Conservation (phyloP, 495 filamentous ascomycete genomes). For the Tuber umbilicatum region DNA sequence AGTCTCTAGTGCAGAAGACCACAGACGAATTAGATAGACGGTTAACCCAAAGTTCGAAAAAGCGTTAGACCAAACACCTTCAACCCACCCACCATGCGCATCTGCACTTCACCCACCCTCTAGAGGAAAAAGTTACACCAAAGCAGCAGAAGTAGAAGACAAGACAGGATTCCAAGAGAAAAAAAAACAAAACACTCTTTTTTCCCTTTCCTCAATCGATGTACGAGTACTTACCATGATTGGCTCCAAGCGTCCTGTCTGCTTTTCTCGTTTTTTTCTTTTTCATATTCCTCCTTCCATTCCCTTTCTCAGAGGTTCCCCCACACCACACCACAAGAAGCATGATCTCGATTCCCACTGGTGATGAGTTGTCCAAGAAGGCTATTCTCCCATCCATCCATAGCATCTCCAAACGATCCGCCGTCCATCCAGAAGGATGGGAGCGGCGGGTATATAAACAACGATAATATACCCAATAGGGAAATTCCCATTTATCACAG, state of each 20-base stretch:
- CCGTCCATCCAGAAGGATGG: neutral
- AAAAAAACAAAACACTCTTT: neutral
- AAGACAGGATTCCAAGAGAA: neutral
- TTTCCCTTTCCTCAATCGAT: neutral
- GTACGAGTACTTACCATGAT: neutral
- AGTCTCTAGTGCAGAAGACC: neutral
- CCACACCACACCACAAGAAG: conserved; percentile 11
- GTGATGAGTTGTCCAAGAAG: conserved; percentile 38
- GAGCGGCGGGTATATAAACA: neutral
- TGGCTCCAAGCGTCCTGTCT: neutral
- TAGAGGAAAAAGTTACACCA: neutral
- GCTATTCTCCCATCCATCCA: conserved; percentile 15
- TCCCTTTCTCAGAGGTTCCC: neutral
- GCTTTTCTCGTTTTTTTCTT: neutral
- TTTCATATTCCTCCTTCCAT: neutral
- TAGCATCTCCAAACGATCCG: neutral
- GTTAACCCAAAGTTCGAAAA: neutral
- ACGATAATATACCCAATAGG: neutral
- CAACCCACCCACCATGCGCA: neutral
- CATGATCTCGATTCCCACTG: conserved; percentile 34
- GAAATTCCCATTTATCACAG: neutral
- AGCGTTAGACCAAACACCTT: neutral
- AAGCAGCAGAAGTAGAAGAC: neutral
- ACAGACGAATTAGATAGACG: neutral
- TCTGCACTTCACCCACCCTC: conserved; percentile 1